Percentiles rank a stretch among this genome's conserved stretches.
Conservation (phyloP, 1,284 basidiomycete species). For the Sanguinoderma infundibulare region DNA sequence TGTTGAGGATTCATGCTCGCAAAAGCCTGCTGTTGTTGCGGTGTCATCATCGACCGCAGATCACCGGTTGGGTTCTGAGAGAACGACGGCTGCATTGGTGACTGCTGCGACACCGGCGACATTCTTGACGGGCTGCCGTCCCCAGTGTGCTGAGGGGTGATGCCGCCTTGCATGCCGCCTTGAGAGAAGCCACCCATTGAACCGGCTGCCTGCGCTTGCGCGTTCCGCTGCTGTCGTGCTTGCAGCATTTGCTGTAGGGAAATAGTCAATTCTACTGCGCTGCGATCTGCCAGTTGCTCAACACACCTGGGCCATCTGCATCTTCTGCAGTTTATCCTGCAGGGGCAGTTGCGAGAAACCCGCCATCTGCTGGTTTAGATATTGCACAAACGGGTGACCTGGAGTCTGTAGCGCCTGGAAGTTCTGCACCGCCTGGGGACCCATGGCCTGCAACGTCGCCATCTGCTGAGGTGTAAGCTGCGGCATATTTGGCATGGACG, state of each 20-base stretch:
- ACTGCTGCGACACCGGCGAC: constrained; percentile 33
- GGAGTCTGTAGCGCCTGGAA: constrained; percentile 58
- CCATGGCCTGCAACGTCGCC: constrained; percentile 32
- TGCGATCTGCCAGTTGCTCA: neutral
- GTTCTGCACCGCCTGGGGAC: constrained; percentile 46
- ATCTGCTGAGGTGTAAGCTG: constrained; percentile 25
- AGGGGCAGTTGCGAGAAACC: constrained; percentile 56
- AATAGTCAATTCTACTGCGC: too few species aligned
- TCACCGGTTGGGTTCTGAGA: constrained; percentile 25
- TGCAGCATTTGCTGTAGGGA: neutral
- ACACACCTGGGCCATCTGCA: constrained; percentile 58
- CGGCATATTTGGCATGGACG: constrained; percentile 21
- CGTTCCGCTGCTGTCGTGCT: constrained; percentile 21
- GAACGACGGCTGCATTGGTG: constrained; percentile 30
- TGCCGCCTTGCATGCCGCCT: constrained; percentile 21
- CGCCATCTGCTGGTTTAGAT: constrained; percentile 54
- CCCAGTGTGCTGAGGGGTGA: constrained; percentile 18
- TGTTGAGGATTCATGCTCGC: constrained; percentile 37
- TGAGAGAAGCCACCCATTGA: constrained; percentile 27
- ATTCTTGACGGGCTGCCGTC: constrained; percentile 33
- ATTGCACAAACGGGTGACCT: constrained; percentile 59
- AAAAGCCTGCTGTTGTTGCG: constrained; percentile 33
- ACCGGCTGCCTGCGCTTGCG: constrained; percentile 23
- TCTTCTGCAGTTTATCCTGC: constrained; percentile 60
- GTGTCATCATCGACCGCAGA: constrained; percentile 30